Evolutionary conservation across 2,329 filamentous ascomycete species (phyloP), one percentile per base, ranked within the genome.

Genomic region (Penicillium brevicompactum): DNA sequence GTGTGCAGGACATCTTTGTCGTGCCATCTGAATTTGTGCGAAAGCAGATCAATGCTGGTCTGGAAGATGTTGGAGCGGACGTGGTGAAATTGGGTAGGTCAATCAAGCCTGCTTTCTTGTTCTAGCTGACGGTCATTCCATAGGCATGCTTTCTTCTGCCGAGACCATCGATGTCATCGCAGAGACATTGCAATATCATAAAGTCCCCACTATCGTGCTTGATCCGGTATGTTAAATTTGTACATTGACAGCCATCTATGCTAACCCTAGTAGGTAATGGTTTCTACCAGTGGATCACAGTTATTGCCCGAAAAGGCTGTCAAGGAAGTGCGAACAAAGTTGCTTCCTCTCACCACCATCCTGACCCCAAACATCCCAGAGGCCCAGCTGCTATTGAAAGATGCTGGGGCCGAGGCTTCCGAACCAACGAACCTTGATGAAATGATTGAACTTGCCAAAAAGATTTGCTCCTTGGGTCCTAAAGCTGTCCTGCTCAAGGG

Each of bases 401-500:
- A 79, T 51, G 68, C 75, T 9, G 76, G 75, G 1, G 10, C 56
- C 13, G 60, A 71, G 22, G 63, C 63, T 6, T 63, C 74, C 5
- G 77, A 83, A 3, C 81, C 90, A 1, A 72, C 79, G 4, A 81
- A 78, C 45, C 76, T 91, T 1, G 78, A 84, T 4, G 90, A 90
- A 42, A 74, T 97, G 40, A 85, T 91, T 62, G 67, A 74, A 1
- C 79, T 96, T 32, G 91, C 89, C 1, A 84, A 82, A 58, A 76
- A 78, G 11, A 79, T 96, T 7, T 84, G 86, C 38, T 70, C 74
- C 1, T 78, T 96, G 0, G 92, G 92, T 0, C 87, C 92, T 0
- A 83, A 84, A 60, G 92, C 88, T 77, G 89, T 97, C 30, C 81
- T 97, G 9, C 79, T 97, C 55, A 97, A 97, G 74, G 93, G 93